phyloP scores from a whole-genome alignment of 331 rosid genomes.

The Acacia concinna region DNA sequence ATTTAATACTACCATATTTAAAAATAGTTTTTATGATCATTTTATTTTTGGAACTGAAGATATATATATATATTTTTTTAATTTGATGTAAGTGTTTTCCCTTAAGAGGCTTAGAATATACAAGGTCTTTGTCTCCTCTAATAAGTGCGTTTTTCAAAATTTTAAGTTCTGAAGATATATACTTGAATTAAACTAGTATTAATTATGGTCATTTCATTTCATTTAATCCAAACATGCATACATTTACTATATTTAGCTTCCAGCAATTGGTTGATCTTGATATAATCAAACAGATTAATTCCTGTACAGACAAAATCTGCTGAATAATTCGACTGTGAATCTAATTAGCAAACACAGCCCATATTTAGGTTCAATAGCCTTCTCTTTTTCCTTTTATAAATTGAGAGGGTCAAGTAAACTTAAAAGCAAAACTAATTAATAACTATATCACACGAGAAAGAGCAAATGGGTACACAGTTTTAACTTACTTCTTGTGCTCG shows the following conservation, averaged over 20 bases:
- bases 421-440: background rate
- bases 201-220: background rate
- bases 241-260: background rate
- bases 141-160: no score
- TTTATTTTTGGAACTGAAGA: no score
- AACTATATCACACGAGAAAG: background rate
- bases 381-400: background rate
- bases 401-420: no score
- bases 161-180: no score
- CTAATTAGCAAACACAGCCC: background rate
- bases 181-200: no score
- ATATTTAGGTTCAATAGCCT: background rate
- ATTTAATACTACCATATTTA: no score
- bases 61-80: no score
- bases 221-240: background rate
- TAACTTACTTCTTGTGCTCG: background rate
- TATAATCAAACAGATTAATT: background rate
- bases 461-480: background rate
- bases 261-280: background rate
- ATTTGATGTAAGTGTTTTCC: no score
- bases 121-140: no score
- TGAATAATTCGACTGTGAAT: background rate
- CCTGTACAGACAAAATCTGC: background rate
- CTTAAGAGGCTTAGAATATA: no score
- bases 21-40: no score